phyloP scores from a whole-genome alignment of 164 flowering plant genomes.

The Liquidambar formosana region DNA sequence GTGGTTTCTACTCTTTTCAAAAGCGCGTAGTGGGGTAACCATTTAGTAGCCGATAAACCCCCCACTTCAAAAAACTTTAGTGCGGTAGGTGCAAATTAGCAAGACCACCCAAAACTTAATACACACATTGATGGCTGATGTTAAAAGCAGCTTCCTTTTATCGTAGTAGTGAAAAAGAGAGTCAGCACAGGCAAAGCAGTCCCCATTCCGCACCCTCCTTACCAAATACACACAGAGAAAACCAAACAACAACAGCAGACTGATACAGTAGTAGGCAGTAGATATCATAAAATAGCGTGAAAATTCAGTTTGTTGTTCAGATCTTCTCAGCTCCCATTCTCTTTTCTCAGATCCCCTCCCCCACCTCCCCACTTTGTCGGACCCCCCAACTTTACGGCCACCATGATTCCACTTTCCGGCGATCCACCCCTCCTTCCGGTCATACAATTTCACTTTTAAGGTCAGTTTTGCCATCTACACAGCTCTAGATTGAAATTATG shows the following conservation, averaged over 20 bases:
- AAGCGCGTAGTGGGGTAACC: too few relatives aligned
- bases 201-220: too few relatives aligned
- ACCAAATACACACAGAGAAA: not conserved
- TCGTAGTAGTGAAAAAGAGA: not conserved
- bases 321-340: conserved; percentile 12
- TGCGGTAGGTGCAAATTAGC: conserved; percentile 21
- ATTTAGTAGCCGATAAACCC: too few relatives aligned
- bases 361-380: not conserved
- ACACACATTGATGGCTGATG: conserved; percentile 14
- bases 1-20: too few relatives aligned
- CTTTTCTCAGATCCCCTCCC: conserved; percentile 7
- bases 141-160: conserved; percentile 1
- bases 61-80: not conserved
- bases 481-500: not conserved
- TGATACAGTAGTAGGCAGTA: not conserved
- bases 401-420: conserved; percentile 7
- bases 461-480: not conserved
- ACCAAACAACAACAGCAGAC: not conserved
- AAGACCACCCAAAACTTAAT: conserved; percentile 12
- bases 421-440: not conserved
- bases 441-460: not conserved
- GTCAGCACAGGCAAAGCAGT: conserved; percentile 7
- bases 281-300: conserved; percentile 17
- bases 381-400: not conserved
- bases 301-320: conserved; percentile 23